Base-by-base conservation (phyloP, 2,329 filamentous ascomycete species). In the Aspergillus unguis region DNA sequence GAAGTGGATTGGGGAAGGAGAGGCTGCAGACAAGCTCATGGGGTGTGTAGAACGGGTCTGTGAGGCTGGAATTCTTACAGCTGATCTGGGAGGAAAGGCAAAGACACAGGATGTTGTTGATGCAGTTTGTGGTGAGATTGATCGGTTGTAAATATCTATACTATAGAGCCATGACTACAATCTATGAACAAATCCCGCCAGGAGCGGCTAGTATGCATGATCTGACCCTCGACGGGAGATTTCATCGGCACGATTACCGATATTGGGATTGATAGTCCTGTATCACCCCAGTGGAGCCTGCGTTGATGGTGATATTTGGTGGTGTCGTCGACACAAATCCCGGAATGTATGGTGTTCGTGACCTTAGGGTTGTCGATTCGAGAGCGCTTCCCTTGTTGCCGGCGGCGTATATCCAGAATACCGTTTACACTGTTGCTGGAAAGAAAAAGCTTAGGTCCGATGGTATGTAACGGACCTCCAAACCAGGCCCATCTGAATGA, bases 1-100 rank as follows among this genome's bases (percentile, higher is more conserved):
- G 5, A 68, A 78, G 44, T 85, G 84, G 78, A 62, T 86, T 10
- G 83, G 83, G 0, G 71, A 83, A 53, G 76, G 79, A 28, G 73
- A 78, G 23, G 83, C 81, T 0, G 82, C 83, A 0, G 76, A 79
- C 41, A 69, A 71, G 32, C 65, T 86, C 26, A 80, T 86, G 72
- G 72, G 77, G 43, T 79, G 79, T 25, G 77, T 85, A 7, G 83
- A 86, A 65, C 79, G 78, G 51, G 82, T 85, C 9, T 81, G 79
- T 6, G 78, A 77, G 2, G 63, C 71, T 6, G 77, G 76, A 0
- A 67, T 83, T 41, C 71, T 80, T 60, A 86, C 84, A 1, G 75
- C 70, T 26, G 83, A 86, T 67, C 76, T 86, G 52, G 81, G 81
- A 11, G 84, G 83, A 0, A 73, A 65, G 7, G 77, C 77, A 2